phyloP scores from a whole-genome alignment of 495 filamentous ascomycete species.

The Astrothelium subdiscretum region DNA sequence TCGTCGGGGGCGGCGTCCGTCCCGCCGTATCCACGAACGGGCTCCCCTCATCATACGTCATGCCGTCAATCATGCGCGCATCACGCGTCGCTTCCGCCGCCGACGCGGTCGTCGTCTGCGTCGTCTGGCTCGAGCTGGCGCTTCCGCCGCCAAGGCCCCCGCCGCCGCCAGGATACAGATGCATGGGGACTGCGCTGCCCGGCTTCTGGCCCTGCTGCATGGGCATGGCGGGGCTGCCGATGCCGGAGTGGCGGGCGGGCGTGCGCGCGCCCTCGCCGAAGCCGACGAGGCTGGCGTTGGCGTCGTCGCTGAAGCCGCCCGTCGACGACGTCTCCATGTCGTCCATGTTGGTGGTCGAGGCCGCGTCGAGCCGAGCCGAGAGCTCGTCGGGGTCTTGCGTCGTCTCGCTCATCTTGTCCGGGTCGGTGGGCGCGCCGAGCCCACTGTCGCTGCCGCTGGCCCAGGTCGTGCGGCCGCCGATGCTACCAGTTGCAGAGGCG shows the following conservation, averaged over 20 bases:
- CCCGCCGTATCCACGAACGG: slow-evolving; percentile 23
- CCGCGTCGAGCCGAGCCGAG: slow-evolving; percentile 8
- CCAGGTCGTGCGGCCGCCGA: slow-evolving; percentile 67
- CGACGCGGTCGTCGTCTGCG: slow-evolving; percentile 4
- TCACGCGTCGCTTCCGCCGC: slow-evolving; percentile 20
- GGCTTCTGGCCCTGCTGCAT: slow-evolving; percentile 6
- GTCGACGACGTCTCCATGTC: slow-evolving; percentile 51
- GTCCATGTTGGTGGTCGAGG: slow-evolving; percentile 17
- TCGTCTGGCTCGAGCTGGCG: slow-evolving; percentile 12
- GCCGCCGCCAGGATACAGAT: not conserved
- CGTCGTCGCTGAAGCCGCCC: slow-evolving; percentile 74
- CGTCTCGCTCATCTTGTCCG: slow-evolving; percentile 54
- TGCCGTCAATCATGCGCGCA: slow-evolving; percentile 29
- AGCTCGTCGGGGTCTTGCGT: slow-evolving; percentile 14
- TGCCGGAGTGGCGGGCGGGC: slow-evolving; percentile 22
- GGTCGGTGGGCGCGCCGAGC: slow-evolving; percentile 24
- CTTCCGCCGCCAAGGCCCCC: slow-evolving; percentile 3
- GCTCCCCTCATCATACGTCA: slow-evolving; percentile 25
- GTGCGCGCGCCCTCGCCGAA: slow-evolving; percentile 80
- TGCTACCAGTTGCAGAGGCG: slow-evolving; percentile 64
- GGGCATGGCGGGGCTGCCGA: slow-evolving; percentile 20
- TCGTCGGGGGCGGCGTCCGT: slow-evolving; percentile 20
- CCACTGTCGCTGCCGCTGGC: slow-evolving; percentile 52
- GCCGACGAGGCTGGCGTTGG: slow-evolving; percentile 64
- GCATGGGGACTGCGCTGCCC: not conserved